Conservation (phyloP, 2,329 filamentous ascomycete genomes). For the Huntiella savannae region DNA sequence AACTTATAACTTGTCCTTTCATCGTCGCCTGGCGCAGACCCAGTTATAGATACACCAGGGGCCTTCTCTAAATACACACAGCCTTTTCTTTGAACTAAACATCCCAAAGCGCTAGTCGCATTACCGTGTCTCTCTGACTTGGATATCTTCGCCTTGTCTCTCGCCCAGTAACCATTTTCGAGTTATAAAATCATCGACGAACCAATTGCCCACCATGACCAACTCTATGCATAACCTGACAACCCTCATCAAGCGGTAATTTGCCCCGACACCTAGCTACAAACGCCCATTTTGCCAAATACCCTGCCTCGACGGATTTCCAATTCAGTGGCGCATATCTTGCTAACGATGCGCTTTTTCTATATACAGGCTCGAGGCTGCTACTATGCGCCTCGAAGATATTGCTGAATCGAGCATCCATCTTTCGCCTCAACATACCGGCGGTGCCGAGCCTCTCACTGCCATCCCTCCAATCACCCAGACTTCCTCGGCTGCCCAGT, state of each 20-base stretch:
- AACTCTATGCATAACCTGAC: conserved; percentile 92
- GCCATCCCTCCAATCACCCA: conserved; percentile 3
- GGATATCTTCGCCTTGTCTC: background rate
- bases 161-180: background rate
- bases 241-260: conserved; percentile 93
- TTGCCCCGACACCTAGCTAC: conserved; percentile 11
- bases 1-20: too few species aligned
- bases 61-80: too few species aligned
- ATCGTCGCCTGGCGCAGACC: too few species aligned
- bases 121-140: too few species aligned
- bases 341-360: background rate
- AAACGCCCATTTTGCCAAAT: background rate
- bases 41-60: too few species aligned
- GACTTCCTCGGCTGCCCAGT: background rate
- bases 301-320: background rate
- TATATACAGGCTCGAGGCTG: conserved; percentile 67
- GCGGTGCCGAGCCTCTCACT: conserved; percentile 16
- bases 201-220: conserved; percentile 33
- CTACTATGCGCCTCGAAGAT: conserved; percentile 87
- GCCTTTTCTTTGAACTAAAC: too few species aligned
- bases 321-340: background rate
- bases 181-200: background rate
- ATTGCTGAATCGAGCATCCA: conserved; percentile 64
- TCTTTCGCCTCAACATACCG: conserved; percentile 29
- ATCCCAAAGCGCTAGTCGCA: too few species aligned